Evolutionary conservation across 768 basidiomycete genomes (phyloP).

Genomic region (Phylloporus sp.): DNA sequence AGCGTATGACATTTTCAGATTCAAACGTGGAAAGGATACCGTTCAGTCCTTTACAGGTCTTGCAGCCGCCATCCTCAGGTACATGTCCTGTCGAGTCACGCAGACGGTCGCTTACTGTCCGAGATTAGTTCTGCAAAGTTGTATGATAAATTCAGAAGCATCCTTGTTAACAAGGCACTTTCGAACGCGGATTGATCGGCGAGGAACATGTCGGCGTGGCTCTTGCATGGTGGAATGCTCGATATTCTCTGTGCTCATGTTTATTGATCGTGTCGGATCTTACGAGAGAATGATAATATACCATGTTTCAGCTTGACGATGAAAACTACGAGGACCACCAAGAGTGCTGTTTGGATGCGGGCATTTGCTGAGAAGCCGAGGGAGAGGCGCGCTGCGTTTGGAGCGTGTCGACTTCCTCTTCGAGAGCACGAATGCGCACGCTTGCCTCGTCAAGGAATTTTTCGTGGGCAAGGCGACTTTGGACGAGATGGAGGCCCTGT

Average conservation of each 20-base stretch:
- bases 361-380: not conserved
- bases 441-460: conserved; percentile 62
- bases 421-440: conserved; percentile 47
- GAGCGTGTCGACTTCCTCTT: conserved; percentile 49
- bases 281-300: conserved; percentile 12
- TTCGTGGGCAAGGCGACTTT: conserved; percentile 62
- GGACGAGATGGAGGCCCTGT: conserved; percentile 64
- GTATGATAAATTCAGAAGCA: conserved; percentile 64
- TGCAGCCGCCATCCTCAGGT: conserved; percentile 71
- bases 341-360: conserved; percentile 5
- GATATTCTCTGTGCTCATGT: not conserved
- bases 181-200: conserved; percentile 18
- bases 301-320: conserved; percentile 1
- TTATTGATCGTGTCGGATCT: not conserved
- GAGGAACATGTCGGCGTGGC: no score
- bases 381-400: conserved; percentile 15
- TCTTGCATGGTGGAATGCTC: no score
- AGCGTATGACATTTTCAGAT: conserved; percentile 78
- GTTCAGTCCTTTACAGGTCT: conserved; percentile 66
- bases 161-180: conserved; percentile 48
- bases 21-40: conserved; percentile 55
- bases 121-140: conserved; percentile 62
- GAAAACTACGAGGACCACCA: conserved; percentile 22
- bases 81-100: conserved; percentile 10
- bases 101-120: not conserved